Evolutionary conservation across 2,329 filamentous ascomycete genomes (phyloP), one percentile per base, ranked within the genome.

Genomic region (Diplodia mutila): DNA sequence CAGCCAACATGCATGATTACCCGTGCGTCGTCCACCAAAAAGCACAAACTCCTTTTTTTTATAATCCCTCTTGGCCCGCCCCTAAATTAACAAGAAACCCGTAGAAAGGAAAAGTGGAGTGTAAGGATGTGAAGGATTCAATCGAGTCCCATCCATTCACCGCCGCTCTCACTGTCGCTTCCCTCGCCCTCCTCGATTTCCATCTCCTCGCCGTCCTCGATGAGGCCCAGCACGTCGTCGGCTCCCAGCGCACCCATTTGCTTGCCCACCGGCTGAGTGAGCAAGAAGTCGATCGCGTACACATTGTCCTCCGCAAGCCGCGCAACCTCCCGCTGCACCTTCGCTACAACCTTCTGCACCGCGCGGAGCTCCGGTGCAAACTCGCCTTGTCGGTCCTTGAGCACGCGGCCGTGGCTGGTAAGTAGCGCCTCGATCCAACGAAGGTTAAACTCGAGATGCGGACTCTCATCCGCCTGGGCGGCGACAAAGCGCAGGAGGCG

Each of bases 381-480:
- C 72, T 91, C 90, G 64, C 87, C 90, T 25, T 90, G 85, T 77
- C 94, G 91, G 42, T 94, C 91, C 68, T 92, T 91, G 73, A 99
- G 85, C 84, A 91, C 94, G 25, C 90, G 85, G 39, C 95, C 95
- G 77, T 98, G 94, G 73, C 89, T 89, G 73, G 91, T 90, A 68
- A 98, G 84, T 11, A 89, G 72, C 1, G 92, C 89, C 78, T 95
- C 92, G 74, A 97, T 91, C 95, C 95, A 99, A 9, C 94, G 82
- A 53, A 99, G 82, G 74, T 95, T 97, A 80, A 98, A 96, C 80
- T 99, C 95, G 4, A 99, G 86, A 82, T 97, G 94, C 1, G 94
- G 94, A 1, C 91, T 94, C 75, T 94, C 89, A 73, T 98, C 94
- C 1, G 92, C 91, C 74, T 97, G 92, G 11, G 90, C 86, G 2